These are phyloP conservation scores for Mycena rosella DNA, from an alignment of 768 basidiomycete genomes.

Conservation along the genomic window DNA sequence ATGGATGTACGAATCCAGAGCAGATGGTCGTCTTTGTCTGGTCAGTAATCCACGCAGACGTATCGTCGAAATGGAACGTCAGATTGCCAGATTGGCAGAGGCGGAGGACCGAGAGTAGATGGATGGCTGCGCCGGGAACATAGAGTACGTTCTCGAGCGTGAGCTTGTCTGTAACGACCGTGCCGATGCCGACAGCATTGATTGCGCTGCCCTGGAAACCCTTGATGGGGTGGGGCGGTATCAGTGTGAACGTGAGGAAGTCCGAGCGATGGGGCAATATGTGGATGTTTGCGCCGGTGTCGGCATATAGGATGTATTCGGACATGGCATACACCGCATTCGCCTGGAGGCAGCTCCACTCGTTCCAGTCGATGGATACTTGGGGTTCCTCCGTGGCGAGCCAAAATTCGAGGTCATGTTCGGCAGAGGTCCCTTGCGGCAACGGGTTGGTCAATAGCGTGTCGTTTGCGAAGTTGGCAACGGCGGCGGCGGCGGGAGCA, in stretches of 20 bases:
- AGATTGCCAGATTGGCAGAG: not conserved
- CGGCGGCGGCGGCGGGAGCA: no score
- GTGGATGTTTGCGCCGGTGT: not conserved
- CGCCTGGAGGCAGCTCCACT: no score
- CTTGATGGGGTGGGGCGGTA: not conserved
- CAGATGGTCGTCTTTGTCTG: not conserved
- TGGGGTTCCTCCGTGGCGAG: no score
- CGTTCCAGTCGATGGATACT: not conserved
- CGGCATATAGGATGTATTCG: not conserved
- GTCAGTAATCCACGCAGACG: not conserved
- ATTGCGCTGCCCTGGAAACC: conserved; percentile 15
- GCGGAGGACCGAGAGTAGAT: conserved; percentile 14
- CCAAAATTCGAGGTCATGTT: no score
- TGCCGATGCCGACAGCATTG: conserved; percentile 8
- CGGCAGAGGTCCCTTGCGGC: no score
- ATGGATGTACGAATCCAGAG: not conserved
- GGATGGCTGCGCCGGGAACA: conserved; percentile 4
- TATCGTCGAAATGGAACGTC: conserved; percentile 5
- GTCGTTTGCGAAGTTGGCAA: no score
- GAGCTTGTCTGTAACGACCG: conserved; percentile 7
- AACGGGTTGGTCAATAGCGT: no score
- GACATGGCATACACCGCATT: not conserved
- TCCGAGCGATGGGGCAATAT: not conserved
- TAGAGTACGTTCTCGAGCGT: not conserved
- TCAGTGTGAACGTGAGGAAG: not conserved